Base-by-base conservation (phyloP, 805 yeast genomes). In the Zygoascus tannicola region DNA sequence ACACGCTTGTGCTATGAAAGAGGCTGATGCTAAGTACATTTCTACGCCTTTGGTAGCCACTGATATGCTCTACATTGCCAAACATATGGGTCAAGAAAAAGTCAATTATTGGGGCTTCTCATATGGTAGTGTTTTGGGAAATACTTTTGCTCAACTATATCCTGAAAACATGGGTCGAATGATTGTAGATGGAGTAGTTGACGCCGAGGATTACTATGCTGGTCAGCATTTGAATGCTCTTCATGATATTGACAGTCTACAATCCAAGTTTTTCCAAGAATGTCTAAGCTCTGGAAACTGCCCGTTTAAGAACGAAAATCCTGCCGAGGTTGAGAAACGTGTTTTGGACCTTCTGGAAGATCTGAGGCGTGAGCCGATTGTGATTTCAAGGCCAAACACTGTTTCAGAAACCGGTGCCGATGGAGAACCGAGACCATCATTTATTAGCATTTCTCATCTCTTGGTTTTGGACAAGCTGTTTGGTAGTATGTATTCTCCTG, bases 101-200 rank as follows among this genome's bases (percentile, higher is more conserved):
- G 40, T 53, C 22, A 52, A 53, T 44, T 53, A 53, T 44, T 53
- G 56, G 56, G 56, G 56, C 21, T 53, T 50, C 46, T 50, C 54
- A 30, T 53, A 53, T 38, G 56, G 56, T 12, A 43, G 50, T 7
- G 45, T 53, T 20, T 37, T 51, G 3, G 56, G 56, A 8, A 48
- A 44, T 35, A 50, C 54, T n/a, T 53, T 50, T 43, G 56, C 56
- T 19, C 53, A 48, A 22, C 41, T 52, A 46, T 53, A 50, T 45
- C 56, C 56, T 35, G 44, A 44, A 2, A 40, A 37, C 20, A 51
- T 50, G 5, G 46, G 44, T 8, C 32, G 53, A 5, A 32, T 53
- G 38, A 47, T 52, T 32, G 43, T 53, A 14, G 56, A 53, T 42
- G 56, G 56, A 22, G 54, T 50, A 5, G 42, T 43, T 14, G 55